Evolutionary conservation across 2,329 filamentous ascomycete genomes (phyloP).

Genomic region (Dryadomyces quercus-mongolicae): DNA sequence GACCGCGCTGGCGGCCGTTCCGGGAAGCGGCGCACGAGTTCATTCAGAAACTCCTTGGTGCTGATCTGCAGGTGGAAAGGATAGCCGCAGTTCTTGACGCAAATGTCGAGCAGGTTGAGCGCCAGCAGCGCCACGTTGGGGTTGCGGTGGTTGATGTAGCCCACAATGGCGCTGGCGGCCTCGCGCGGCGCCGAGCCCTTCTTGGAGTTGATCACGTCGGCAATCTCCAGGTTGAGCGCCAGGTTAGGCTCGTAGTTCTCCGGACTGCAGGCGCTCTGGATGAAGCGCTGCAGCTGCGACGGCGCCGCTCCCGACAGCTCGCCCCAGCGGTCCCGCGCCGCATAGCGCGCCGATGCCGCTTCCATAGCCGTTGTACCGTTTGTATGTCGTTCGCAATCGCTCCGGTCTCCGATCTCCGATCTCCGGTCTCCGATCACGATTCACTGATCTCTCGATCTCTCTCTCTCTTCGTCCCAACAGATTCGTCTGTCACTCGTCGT

Average conservation of each 20-base stretch:
- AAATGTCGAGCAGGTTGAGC: constrained; percentile 88
- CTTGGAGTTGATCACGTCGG: constrained; percentile 93
- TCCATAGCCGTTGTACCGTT: constrained; percentile 50
- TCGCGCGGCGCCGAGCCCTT: constrained; percentile 93
- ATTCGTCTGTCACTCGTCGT: not conserved
- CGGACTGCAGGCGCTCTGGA: constrained; percentile 90
- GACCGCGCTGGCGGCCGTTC: constrained; percentile 81
- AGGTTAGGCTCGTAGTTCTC: constrained; percentile 98
- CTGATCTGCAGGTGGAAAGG: constrained; percentile 97
- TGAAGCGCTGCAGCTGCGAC: constrained; percentile 87
- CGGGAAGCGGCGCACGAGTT: constrained; percentile 89
- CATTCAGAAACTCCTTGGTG: constrained; percentile 98
- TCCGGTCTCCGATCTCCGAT: too few species aligned
- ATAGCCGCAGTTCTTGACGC: constrained; percentile 99
- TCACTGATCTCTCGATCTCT: too few species aligned
- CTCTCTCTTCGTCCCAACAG: not conserved
- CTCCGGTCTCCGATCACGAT: too few species aligned
- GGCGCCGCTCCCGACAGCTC: constrained; percentile 66
- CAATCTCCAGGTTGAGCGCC: constrained; percentile 88
- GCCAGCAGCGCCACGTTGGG: constrained; percentile 88
- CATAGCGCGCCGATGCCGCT: constrained; percentile 89
- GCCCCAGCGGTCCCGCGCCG: constrained; percentile 86
- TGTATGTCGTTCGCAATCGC: too few species aligned
- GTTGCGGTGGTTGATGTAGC: constrained; percentile 93
- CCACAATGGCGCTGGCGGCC: constrained; percentile 84